Percentiles rank a stretch among this genome's conserved stretches.
Evolutionary conservation across 1,284 basidiomycete genomes (phyloP).

Genomic region (Peniophora sp.): DNA sequence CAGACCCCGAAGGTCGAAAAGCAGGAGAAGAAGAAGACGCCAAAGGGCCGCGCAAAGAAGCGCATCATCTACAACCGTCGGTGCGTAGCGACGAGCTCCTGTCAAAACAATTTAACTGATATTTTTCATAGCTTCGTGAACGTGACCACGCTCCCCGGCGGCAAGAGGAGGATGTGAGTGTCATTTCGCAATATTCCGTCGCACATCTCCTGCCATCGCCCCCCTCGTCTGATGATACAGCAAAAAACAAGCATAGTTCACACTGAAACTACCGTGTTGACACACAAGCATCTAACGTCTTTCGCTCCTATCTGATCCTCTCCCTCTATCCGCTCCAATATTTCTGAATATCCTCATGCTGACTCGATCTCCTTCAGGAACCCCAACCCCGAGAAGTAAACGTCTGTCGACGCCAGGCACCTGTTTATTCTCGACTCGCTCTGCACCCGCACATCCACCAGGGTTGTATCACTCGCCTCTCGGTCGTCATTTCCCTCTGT

Average conservation of each 20-base stretch:
- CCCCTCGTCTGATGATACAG: conserved; percentile 40
- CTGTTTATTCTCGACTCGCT: not conserved
- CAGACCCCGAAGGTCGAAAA: conserved; percentile 96
- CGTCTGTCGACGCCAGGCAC: not conserved
- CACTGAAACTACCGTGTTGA: conserved; percentile 79
- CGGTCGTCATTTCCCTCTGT: conserved; percentile 6
- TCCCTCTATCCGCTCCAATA: conserved; percentile 7
- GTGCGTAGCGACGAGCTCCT: conserved; percentile 35
- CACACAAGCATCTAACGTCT: conserved; percentile 77
- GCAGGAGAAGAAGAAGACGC: conserved; percentile 97
- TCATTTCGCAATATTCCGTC: conserved; percentile 7
- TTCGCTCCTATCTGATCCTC: conserved; percentile 88
- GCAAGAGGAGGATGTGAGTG: conserved; percentile 95
- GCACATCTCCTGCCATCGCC: conserved; percentile 4
- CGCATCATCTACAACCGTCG: conserved; percentile 90
- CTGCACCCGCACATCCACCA: not conserved
- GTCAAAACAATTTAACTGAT: conserved; percentile 4
- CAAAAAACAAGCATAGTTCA: conserved; percentile 82
- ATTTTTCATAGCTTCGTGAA: conserved; percentile 76
- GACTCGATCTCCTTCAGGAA: conserved; percentile 45
- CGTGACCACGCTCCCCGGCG: conserved; percentile 83
- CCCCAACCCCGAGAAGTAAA: conserved; percentile 78
- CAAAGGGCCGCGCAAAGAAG: conserved; percentile 96
- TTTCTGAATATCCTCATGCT: conserved; percentile 18
- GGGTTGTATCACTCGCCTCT: not conserved